A percentile compares a stretch with the other conserved stretches of the same genome.
Conservation (phyloP, 2,329 filamentous ascomycete genomes). For the Nannizziopsis barbatae region DNA sequence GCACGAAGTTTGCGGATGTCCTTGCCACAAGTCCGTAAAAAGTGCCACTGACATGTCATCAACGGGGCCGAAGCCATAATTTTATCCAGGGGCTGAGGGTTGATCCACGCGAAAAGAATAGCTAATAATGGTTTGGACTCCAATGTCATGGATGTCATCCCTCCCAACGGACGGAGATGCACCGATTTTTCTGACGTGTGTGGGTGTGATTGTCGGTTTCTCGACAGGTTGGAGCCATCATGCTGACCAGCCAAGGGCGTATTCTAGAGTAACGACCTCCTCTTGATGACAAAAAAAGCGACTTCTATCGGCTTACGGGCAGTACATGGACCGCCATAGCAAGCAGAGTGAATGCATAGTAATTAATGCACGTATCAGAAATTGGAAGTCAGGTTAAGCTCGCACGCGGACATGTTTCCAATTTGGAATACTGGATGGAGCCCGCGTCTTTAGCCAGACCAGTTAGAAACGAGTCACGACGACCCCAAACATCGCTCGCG, state of each 20-base stretch:
- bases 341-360: too few relatives aligned
- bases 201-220: background rate
- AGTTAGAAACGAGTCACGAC: conserved; percentile 1
- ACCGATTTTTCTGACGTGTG: background rate
- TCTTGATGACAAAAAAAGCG: background rate
- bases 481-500: background rate
- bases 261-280: background rate
- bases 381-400: background rate
- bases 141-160: conserved; percentile 1
- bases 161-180: background rate
- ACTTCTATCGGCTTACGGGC: too few relatives aligned
- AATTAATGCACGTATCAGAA: background rate
- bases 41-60: background rate
- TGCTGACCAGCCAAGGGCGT: background rate
- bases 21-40: background rate
- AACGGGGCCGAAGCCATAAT: conserved; percentile 2
- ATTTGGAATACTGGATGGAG: background rate
- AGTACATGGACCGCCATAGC: too few relatives aligned
- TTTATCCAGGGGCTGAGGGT: conserved; percentile 2
- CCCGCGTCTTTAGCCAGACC: background rate
- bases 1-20: background rate
- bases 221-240: background rate
- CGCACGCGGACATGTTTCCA: conserved; percentile 1
- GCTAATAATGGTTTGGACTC: background rate
- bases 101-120: background rate